Evolutionary conservation across 164 flowering plant species (phyloP).

Genomic region (Macadamia tetraphylla): DNA sequence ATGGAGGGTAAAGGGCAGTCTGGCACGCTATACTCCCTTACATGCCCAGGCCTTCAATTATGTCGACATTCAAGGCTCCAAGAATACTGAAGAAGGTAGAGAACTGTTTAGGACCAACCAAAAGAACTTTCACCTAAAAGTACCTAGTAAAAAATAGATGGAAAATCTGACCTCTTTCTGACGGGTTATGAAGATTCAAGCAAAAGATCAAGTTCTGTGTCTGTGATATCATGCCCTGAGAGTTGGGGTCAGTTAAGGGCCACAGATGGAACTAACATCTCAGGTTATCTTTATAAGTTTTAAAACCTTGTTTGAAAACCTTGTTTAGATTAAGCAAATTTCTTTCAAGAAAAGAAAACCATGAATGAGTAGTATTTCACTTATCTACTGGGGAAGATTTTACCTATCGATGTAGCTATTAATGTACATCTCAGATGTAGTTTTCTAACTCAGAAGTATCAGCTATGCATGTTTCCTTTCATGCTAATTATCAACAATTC

Average conservation of each 20-base stretch:
- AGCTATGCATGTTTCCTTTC: no score
- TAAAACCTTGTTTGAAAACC: no score
- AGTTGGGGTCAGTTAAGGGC: conserved; percentile 3
- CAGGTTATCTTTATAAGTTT: conserved; percentile 4
- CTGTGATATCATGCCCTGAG: conserved; percentile 15
- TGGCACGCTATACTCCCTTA: conserved; percentile 30
- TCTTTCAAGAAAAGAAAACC: no score
- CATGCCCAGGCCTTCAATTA: conserved; percentile 16
- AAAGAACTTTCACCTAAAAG: not conserved
- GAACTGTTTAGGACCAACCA: conserved; percentile 1
- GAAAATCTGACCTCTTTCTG: not conserved
- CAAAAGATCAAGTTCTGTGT: conserved; percentile 13
- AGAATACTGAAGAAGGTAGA: conserved; percentile 4
- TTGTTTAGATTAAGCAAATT: no score
- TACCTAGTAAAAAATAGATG: not conserved
- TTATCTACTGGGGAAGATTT: no score
- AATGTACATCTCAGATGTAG: no score
- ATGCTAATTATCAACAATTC: no score
- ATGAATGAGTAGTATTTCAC: no score
- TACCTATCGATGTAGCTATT: no score
- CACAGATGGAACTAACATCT: conserved; percentile 2
- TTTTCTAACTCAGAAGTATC: no score
- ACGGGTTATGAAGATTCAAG: conserved; percentile 10
- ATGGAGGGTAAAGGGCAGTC: conserved; percentile 33
- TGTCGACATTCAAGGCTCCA: conserved; percentile 6